Conservation (phyloP, 179 eudicot genomes). For the Silene noctiflora region DNA sequence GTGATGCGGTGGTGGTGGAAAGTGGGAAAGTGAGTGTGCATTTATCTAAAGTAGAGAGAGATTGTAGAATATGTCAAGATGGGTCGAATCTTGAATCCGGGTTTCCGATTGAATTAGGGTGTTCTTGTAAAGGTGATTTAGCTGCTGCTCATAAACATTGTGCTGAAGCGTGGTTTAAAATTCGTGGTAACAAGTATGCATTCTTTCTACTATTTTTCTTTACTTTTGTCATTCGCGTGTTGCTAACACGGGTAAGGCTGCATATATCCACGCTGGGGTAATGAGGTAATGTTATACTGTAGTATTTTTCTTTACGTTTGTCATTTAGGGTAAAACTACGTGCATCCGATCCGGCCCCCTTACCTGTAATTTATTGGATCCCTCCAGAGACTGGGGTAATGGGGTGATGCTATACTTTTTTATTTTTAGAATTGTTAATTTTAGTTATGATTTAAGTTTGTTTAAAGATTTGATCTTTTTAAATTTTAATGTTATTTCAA, state of each 20-base stretch:
- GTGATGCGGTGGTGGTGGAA: conserved; percentile 14
- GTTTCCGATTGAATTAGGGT: conserved; percentile 60
- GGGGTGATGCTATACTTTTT: no score
- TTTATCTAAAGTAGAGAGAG: conserved; percentile 45
- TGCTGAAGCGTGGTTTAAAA: conserved; percentile 92
- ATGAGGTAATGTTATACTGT: no score
- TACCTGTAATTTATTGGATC: no score
- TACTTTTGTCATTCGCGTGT: no score
- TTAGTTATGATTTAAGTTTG: no score
- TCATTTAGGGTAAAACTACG: no score
- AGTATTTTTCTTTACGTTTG: no score
- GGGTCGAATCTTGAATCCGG: conserved; percentile 51
- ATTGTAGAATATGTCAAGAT: conserved; percentile 80
- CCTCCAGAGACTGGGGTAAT: no score
- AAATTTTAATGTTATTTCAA: neutral
- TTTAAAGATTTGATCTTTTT: neutral
- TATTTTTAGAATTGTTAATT: no score
- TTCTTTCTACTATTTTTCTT: neutral
- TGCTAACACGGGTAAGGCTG: no score
- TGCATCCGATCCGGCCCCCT: no score
- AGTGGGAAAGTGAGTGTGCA: conserved; percentile 20
- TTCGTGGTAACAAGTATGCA: conserved; percentile 77
- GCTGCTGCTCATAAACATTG: conserved; percentile 86
- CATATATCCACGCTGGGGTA: no score
- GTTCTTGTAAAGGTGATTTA: conserved; percentile 79